Base-by-base conservation (phyloP, 23 red algal genomes). In the Gracilaria vermiculophylla region DNA sequence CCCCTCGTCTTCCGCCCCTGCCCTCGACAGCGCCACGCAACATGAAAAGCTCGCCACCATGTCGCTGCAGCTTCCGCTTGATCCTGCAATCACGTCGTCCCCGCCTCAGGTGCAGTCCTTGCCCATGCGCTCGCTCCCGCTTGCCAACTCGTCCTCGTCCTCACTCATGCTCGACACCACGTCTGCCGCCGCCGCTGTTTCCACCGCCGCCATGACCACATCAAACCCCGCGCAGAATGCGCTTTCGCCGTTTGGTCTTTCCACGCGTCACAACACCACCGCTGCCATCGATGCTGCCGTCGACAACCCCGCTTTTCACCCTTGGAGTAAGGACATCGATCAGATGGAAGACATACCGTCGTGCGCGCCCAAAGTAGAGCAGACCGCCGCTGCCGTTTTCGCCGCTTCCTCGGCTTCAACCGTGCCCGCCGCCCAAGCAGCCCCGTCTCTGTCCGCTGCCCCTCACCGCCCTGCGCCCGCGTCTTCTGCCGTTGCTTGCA, bases 191-290 rank as follows among this genome's bases (percentile, higher is more conserved):
- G 67, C 40, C 39, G 67, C 67, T 32, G 67, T 24, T 4, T 20
- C 65, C 5, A 6, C 65, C 35, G 35, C 34, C 34, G 67, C 67
- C 12, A 40, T 24, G 20, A 20, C 67, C 19, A 24, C 67, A 5
- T 45, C 67, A 1, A 42, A 45, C 67, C 17, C 67, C 29, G 67
- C 67, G 5, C 67, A 73, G 40, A 73, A 73, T 12, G 67, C 17
- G 67, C 67, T 73, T 24, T 73, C 67, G 20, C 67, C 67, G n/a
- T 73, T 73, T 40, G 67, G 67, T 34, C 42, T 73, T 29, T 47
- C 67, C 67, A 25, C 67, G 1, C 67, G 67, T 37, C 67, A 20
- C 8, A 37, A 10, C 16, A 20, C 67, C 40, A 40, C 70, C 12
- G 45, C 70, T 10, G 20, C 28, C 6, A 13, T 24, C 5, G 58